phyloP scores from a whole-genome alignment of 2,329 filamentous ascomycete genomes.

The Cladosporium sp. region DNA sequence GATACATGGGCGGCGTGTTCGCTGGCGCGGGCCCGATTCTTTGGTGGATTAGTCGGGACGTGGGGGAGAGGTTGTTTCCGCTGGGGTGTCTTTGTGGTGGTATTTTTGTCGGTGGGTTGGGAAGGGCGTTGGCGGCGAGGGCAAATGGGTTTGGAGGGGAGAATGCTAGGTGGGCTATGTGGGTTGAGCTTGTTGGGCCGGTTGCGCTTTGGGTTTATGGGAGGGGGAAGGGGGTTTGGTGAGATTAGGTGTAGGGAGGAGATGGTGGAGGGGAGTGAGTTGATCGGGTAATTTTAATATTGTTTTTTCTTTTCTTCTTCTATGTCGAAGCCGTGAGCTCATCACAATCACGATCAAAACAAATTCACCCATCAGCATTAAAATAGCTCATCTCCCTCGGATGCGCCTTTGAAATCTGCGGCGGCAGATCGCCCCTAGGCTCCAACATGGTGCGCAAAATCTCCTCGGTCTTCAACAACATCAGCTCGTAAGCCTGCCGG shows the following conservation, averaged over 20 bases:
- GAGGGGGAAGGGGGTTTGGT: background rate
- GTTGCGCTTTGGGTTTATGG: background rate
- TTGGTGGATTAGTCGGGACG: conserved; percentile 3
- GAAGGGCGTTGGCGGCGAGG: background rate
- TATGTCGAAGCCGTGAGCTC: too few relatives aligned
- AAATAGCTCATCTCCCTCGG: background rate
- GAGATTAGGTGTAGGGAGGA: too few relatives aligned
- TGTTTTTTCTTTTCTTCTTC: too few relatives aligned
- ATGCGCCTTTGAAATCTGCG: background rate
- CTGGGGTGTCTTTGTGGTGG: background rate
- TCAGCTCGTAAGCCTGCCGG: conserved; percentile 1
- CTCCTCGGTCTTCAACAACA: background rate
- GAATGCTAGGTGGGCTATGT: background rate
- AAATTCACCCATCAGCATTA: too few relatives aligned
- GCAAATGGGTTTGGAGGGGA: conserved; percentile 1
- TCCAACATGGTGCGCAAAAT: background rate
- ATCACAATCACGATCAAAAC: too few relatives aligned
- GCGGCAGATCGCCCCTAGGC: background rate
- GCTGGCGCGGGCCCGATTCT: background rate
- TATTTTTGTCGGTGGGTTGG: background rate
- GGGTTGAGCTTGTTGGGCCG: background rate
- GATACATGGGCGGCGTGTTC: background rate
- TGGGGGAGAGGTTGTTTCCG: background rate
- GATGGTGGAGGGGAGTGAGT: too few relatives aligned
- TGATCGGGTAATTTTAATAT: too few relatives aligned